Evolutionary conservation across 768 basidiomycete genomes (phyloP), one percentile per base, ranked within the genome.

Genomic region (Dentipellis fragilis): DNA sequence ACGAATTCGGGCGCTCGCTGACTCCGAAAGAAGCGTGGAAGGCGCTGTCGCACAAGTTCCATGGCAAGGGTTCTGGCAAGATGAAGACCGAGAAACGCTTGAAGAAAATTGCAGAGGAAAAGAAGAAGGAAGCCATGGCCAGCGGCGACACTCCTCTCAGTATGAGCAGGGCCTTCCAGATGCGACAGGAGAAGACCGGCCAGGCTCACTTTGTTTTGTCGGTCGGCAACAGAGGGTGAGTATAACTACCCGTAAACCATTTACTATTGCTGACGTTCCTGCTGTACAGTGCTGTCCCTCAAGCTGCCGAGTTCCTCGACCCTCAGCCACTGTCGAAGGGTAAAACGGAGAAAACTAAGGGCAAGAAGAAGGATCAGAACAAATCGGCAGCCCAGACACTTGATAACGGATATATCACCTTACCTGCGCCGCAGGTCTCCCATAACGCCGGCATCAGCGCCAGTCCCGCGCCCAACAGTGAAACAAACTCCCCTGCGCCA

Each of bases 11-110:
- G 49, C 79, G 96, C 39, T 67, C 78, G 56, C 72, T 93, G 67
- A 90, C 89, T 21, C 85, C 85, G 17, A 97, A 97, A 75, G 96
- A 99, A 73, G 94, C 95, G 5, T 98, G 95, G 94, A 97, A 97
- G 73, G 91, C 93, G 16, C 74, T 99, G 45, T 93, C 90, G 46
- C 96, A 99, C 69, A 89, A 91, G 67, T 98, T 99, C 82, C 96
- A 99, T 63, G 96, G 96, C 37, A 97, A 98, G 70, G 92, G 92
- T 2, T 90, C 89, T 1, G 96, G 96, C 10, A 89, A 87, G 74
- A 90, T 89, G 82, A 98, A 98, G 79, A 93, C 87, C 21, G 95
- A 97, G 76, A 97, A 97, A 69, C 79, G 92, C 58, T 65, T 97
- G 61, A 93, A 94, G 80, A 93, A 89, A 75, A 97, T 98, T 60